A percentile compares a stretch with the other conserved stretches of the same genome.
Evolutionary conservation across 495 filamentous ascomycete genomes (phyloP).

Genomic region (Aspergillus cristatus): DNA sequence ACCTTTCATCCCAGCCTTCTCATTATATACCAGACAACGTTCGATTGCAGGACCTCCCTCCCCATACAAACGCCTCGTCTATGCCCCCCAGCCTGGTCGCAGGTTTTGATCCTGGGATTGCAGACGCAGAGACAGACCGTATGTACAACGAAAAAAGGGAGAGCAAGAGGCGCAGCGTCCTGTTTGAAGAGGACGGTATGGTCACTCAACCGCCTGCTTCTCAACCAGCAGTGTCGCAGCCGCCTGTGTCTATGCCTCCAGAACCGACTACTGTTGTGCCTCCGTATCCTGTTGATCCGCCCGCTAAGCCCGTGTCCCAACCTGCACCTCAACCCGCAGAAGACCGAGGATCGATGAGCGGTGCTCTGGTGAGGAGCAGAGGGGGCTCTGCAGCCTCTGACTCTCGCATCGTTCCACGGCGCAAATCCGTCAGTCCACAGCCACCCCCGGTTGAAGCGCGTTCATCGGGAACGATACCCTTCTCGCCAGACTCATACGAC

Average conservation of each 20-base stretch:
- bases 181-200: conserved; percentile 19
- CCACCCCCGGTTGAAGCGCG: conserved; percentile 47
- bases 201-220: conserved; percentile 15
- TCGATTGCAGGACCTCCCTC: conserved; percentile 15
- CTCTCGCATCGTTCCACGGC: conserved; percentile 46
- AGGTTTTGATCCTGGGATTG: conserved; percentile 53
- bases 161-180: conserved; percentile 18
- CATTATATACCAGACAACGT: conserved; percentile 6
- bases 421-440: conserved; percentile 71
- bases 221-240: conserved; percentile 14
- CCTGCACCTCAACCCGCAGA: too few relatives aligned
- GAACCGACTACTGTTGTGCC: too few relatives aligned
- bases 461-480: conserved; percentile 59
- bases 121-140: conserved; percentile 48
- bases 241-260: too few relatives aligned
- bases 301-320: conserved; percentile 21
- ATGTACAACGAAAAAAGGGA: conserved; percentile 15
- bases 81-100: conserved; percentile 62
- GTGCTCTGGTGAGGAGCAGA: conserved; percentile 1
- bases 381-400: conserved; percentile 50
- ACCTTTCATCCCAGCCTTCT: conserved; percentile 6
- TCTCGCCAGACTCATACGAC: conserved; percentile 74
- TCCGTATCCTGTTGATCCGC: conserved; percentile 30
- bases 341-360: too few relatives aligned
- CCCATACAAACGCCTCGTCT: conserved; percentile 29